Evolutionary conservation across 495 filamentous ascomycete species (phyloP), one percentile per base, ranked within the genome.

Genomic region (Staphylotrichum longicolle): DNA sequence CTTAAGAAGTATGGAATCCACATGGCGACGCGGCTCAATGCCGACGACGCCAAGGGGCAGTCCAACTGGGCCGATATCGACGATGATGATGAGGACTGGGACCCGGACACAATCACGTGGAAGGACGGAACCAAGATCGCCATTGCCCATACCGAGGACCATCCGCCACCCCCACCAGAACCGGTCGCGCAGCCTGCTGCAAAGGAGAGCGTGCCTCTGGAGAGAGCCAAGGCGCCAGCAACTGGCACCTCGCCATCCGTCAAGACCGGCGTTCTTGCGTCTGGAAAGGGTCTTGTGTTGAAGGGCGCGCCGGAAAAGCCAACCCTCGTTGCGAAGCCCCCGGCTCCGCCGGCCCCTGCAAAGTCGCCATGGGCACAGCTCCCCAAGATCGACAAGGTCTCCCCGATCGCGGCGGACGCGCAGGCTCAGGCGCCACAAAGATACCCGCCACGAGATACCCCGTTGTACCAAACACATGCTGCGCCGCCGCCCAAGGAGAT

Each of bases 41-140:
- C 91, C 57, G 93, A 98, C 68, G 83, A 85, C 62, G 84, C 85
- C 12, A 71, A 63, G 44, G 87, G 88, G 14, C 92, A 93, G 61
- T 90, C 93, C 55, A 85, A 91, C 14, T 99, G 94, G 94, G 94
- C 95, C 15, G 94, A 99, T 77, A 97, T 98, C 60, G 94, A 98
- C 61, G 94, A 99, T 60, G 94, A 99, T 64, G 92, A 97, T 70
- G 94, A 98, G 58, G 93, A 98, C 70, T 99, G 94, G 94, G 91
- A 89, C 3, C 95, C 94, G 0, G 93, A 98, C 63, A 88, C 89
- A 7, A 96, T 98, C 62, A 91, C 96, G 64, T 99, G 94, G 94
- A 91, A 88, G 64, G 94, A 99, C 73, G 93, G 93, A 39, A 98
- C 93, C 12, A 97, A 98, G 77, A 90, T 92, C 57, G 88, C 86